Evolutionary conservation across 441 rosid genomes (phyloP).

Genomic region (Geranium incanum): DNA sequence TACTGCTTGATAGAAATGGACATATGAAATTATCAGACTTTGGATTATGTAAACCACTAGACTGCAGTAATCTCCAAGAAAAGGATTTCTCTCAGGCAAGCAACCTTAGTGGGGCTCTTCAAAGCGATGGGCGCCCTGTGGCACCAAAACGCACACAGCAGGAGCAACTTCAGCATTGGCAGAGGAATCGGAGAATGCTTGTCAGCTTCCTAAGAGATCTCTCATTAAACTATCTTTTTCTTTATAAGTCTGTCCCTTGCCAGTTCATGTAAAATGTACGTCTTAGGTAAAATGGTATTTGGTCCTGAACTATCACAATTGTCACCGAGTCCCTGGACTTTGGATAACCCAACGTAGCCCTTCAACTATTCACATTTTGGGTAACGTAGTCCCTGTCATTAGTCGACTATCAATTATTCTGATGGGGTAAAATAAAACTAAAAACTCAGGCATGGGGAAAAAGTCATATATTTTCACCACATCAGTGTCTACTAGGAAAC

Average conservation of each 20-base stretch:
- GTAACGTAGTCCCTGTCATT: not conserved
- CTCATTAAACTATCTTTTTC: not conserved
- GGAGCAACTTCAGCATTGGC: constrained; percentile 27
- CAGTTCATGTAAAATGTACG: not conserved
- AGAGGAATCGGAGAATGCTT: constrained; percentile 24
- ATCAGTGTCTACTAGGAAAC: not conserved
- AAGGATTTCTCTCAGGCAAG: constrained; percentile 17
- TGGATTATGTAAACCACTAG: constrained; percentile 27
- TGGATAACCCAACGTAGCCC: not conserved
- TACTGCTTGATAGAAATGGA: constrained; percentile 23
- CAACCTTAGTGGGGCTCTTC: constrained; percentile 6
- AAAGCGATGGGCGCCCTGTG: not conserved
- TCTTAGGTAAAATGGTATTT: not conserved
- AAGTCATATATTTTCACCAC: not conserved
- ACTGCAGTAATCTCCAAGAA: constrained; percentile 23
- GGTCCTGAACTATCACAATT: too few relatives aligned
- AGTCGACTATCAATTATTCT: not conserved
- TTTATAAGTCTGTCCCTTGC: not conserved
- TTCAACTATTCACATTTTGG: not conserved
- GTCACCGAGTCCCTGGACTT: too few relatives aligned
- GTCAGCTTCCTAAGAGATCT: constrained; percentile 10
- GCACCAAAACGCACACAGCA: constrained; percentile 13
- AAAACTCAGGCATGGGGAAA: not conserved
- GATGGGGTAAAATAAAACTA: not conserved
- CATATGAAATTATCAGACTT: constrained; percentile 28